phyloP scores from a whole-genome alignment of 139 green algal species.

The Coelastrella sp. region DNA sequence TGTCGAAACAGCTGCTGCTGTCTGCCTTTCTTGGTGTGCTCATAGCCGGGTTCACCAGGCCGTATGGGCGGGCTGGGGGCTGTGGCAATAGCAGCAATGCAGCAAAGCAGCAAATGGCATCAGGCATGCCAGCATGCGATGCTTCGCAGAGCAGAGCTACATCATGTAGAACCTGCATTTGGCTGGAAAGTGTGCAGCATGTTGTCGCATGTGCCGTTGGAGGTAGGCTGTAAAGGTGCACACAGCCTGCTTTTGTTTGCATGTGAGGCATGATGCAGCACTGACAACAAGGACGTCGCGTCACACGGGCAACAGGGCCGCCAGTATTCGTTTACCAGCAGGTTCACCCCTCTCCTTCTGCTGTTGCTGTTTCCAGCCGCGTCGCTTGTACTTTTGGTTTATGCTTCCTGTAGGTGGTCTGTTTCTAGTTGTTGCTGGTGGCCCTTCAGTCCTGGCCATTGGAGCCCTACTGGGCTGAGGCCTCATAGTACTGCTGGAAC shows the following conservation, averaged over 20 bases:
- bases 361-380: constrained; percentile 9
- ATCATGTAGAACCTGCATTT: no score
- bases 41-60: background rate
- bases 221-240: no score
- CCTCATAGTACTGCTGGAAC: no score
- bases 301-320: no score
- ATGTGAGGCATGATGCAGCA: no score
- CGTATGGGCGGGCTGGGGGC: background rate
- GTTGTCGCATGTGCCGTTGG: no score
- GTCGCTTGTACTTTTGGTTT: background rate
- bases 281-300: no score
- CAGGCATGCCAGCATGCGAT: background rate
- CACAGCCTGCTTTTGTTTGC: no score
- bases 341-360: constrained; percentile 1
- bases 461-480: no score
- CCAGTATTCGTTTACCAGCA: background rate
- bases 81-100: background rate
- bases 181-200: no score
- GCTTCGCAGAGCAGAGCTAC: no score
- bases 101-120: background rate
- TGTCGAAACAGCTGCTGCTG: constrained; percentile 9
- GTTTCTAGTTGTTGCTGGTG: background rate
- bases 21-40: background rate
- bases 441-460: no score
- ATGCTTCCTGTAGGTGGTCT: background rate